Evolutionary conservation across 148 eudicot species (phyloP).

Genomic region (Vaccinium macrocarpon): DNA sequence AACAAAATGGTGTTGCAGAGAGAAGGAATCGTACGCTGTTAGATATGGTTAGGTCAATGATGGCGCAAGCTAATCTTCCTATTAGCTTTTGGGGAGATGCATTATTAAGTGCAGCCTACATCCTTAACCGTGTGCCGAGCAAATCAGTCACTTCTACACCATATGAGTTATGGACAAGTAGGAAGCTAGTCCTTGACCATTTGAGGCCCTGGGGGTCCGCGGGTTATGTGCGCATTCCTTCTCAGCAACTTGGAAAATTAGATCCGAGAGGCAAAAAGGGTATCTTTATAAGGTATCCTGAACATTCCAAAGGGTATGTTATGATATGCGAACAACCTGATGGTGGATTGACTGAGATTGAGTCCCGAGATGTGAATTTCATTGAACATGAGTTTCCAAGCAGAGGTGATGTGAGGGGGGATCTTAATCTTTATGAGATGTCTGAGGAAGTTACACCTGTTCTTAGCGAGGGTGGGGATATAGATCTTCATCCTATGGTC

Average conservation of each 20-base stretch:
- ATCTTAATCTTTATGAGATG: not conserved
- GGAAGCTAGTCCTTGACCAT: not conserved
- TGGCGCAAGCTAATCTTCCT: too few relatives aligned
- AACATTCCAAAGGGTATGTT: conserved; percentile 14
- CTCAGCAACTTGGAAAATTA: not conserved
- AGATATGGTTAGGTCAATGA: too few relatives aligned
- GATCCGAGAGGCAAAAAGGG: not conserved
- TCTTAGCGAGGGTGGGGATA: not conserved
- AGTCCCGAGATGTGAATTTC: not conserved
- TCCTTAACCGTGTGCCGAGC: not conserved
- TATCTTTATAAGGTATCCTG: not conserved
- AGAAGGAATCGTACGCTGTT: too few relatives aligned
- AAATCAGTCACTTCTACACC: not conserved
- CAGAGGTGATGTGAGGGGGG: not conserved
- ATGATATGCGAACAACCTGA: not conserved
- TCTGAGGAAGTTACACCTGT: not conserved
- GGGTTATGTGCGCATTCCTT: not conserved
- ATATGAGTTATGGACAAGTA: not conserved
- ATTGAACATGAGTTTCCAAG: conserved; percentile 1
- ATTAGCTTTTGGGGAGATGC: too few relatives aligned
- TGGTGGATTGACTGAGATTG: not conserved
- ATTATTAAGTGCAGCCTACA: not conserved
- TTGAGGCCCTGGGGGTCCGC: conserved; percentile 3
- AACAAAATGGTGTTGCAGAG: too few relatives aligned
- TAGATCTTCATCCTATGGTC: too few relatives aligned